Percentiles rank a stretch among this genome's conserved stretches.
These are phyloP conservation scores for Aphanoascus verrucosus DNA, from an alignment of 2,329 filamentous ascomycete genomes.

Conservation along the genomic window DNA sequence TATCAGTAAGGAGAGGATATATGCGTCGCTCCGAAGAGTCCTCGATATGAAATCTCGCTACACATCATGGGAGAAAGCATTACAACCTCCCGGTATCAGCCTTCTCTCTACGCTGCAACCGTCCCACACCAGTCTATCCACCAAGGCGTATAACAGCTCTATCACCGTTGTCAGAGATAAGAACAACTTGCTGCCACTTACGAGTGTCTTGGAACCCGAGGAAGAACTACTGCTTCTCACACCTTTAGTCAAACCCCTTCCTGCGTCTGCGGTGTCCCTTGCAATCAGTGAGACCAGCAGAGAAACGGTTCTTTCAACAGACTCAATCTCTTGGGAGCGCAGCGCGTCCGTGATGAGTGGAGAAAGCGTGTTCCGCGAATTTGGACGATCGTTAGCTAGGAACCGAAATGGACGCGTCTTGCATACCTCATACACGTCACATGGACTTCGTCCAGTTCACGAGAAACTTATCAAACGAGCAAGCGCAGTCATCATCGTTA, in stretches of 20 bases:
- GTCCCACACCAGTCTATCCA: conserved; percentile 68
- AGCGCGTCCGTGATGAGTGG: conserved; percentile 69
- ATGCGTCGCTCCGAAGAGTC: conserved; percentile 67
- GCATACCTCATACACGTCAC: conserved; percentile 90
- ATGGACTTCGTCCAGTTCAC: conserved; percentile 82
- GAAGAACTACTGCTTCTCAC: conserved; percentile 86
- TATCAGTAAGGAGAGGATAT: conserved; percentile 68
- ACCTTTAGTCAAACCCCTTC: conserved; percentile 81
- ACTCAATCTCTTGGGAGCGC: conserved; percentile 46
- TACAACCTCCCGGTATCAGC: conserved; percentile 72
- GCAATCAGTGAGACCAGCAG: conserved; percentile 42
- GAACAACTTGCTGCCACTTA: conserved; percentile 70
- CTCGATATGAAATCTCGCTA: conserved; percentile 71
- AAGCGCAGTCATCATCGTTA: conserved; percentile 78
- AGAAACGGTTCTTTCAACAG: conserved; percentile 35
- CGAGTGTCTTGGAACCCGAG: conserved; percentile 66
- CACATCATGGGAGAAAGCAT: conserved; percentile 80
- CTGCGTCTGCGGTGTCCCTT: conserved; percentile 73
- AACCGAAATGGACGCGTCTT: conserved; percentile 76
- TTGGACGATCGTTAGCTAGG: conserved; percentile 77
- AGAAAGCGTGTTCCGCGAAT: conserved; percentile 81
- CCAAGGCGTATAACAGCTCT: conserved; percentile 78
- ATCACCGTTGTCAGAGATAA: conserved; percentile 90
- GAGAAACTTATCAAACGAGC: conserved; percentile 85
- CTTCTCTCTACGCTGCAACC: conserved; percentile 72